A percentile compares a stretch with the other conserved stretches of the same genome.
phyloP scores from a whole-genome alignment of 768 basidiomycete species.

The Chalciporus piperatus region DNA sequence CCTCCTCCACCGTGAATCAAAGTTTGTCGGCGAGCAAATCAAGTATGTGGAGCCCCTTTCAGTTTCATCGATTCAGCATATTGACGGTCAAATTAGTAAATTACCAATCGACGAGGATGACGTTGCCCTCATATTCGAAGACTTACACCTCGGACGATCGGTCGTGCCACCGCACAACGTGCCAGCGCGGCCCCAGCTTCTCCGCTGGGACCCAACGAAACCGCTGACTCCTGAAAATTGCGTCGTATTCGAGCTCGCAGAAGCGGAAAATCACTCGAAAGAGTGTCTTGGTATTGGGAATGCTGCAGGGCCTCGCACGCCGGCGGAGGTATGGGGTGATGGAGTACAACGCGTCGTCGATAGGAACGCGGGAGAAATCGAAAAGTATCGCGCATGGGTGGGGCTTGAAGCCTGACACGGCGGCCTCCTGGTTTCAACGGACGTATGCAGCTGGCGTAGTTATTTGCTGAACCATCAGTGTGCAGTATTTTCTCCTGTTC shows the following conservation, averaged over 20 bases:
- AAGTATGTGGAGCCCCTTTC: conserved; percentile 45
- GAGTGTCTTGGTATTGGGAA: conserved; percentile 35
- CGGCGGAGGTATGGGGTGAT: conserved; percentile 68
- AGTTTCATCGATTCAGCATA: neutral
- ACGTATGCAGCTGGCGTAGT: no score
- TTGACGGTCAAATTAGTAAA: conserved; percentile 42
- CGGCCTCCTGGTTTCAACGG: no score
- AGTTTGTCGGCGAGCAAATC: conserved; percentile 55
- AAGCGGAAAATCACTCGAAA: conserved; percentile 65
- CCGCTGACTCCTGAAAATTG: conserved; percentile 77
- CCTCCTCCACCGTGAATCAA: conserved; percentile 70
- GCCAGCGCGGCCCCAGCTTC: conserved; percentile 66
- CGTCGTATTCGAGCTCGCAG: conserved; percentile 76
- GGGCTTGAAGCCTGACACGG: conserved; percentile 11
- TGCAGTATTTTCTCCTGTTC: no score
- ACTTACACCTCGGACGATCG: conserved; percentile 76
- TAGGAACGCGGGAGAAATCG: conserved; percentile 57
- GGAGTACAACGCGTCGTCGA: conserved; percentile 58
- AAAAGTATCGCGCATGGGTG: conserved; percentile 54
- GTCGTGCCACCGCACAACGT: conserved; percentile 75
- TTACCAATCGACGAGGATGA: conserved; percentile 84
- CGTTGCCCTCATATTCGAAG: conserved; percentile 81
- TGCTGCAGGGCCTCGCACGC: conserved; percentile 22
- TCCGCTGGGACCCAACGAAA: conserved; percentile 72
- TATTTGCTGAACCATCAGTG: no score